Percentiles rank a stretch among this genome's conserved stretches.
These are phyloP conservation scores for Ogataea zsoltii DNA, from an alignment of 805 yeast genomes.

Conservation along the genomic window DNA sequence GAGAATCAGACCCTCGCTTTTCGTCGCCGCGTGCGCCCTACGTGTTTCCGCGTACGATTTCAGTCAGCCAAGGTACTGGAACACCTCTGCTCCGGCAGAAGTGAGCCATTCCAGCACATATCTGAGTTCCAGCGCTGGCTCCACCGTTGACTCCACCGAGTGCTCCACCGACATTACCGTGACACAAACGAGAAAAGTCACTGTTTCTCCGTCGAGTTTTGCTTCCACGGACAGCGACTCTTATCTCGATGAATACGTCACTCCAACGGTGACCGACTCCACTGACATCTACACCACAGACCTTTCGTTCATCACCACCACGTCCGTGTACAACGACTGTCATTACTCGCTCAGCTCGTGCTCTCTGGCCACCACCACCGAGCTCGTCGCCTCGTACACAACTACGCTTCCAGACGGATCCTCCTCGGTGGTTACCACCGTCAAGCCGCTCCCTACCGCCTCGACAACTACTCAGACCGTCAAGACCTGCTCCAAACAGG, in stretches of 20 bases:
- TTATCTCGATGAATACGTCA: constrained; percentile 15
- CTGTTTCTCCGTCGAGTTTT: constrained; percentile 13
- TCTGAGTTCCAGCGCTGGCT: too few relatives aligned
- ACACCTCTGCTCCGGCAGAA: constrained; percentile 12
- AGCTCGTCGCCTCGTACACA: constrained; percentile 27
- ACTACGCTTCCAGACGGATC: constrained; percentile 20
- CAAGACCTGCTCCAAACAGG: constrained; percentile 3
- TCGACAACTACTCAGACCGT: constrained; percentile 12
- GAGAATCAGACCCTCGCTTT: constrained; percentile 11
- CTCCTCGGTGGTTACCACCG: constrained; percentile 23
- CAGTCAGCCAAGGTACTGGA: constrained; percentile 22
- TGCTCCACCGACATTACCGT: constrained; percentile 23
- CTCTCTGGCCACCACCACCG: constrained; percentile 25
- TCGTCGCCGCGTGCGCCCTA: constrained; percentile 9
- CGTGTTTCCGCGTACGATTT: constrained; percentile 13
- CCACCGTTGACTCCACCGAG: too few relatives aligned
- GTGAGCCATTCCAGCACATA: not conserved
- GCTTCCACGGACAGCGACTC: constrained; percentile 8
- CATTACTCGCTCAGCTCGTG: constrained; percentile 21
- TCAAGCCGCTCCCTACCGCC: constrained; percentile 16
- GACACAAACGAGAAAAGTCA: constrained; percentile 16
- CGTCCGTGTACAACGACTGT: constrained; percentile 23
- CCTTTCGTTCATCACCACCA: constrained; percentile 21
- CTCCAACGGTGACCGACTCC: constrained; percentile 22
- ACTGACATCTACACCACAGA: constrained; percentile 13